Percentiles rank a stretch among this genome's conserved stretches.
phyloP scores from a whole-genome alignment of 2,329 filamentous ascomycete species.

The Trichophaea hybrida region DNA sequence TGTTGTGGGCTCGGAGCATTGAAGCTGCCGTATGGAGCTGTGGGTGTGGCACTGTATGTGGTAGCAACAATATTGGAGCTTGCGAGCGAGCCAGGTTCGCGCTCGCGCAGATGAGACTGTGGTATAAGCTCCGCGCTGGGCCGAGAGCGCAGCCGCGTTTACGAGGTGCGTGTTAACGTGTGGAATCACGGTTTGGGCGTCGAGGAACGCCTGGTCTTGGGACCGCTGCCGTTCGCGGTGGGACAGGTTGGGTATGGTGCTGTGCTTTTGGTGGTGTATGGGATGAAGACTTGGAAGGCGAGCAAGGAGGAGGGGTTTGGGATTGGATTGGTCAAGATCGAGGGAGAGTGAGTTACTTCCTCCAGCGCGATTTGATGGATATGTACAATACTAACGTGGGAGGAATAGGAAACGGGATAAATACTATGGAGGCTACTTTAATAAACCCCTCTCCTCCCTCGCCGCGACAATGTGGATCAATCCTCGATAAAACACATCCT shows the following conservation, averaged over 20 bases:
- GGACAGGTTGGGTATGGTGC: slow-evolving; percentile 68
- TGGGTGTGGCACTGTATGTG: slow-evolving; percentile 42
- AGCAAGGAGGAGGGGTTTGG: background rate
- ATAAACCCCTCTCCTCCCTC: slow-evolving; percentile 33
- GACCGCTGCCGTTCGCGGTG: slow-evolving; percentile 74
- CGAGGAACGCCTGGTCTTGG: slow-evolving; percentile 39
- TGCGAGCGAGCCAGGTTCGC: slow-evolving; percentile 80
- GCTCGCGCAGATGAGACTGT: slow-evolving; percentile 64
- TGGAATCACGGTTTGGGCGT: slow-evolving; percentile 49
- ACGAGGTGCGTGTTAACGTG: slow-evolving; percentile 64
- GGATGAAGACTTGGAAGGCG: slow-evolving; percentile 38
- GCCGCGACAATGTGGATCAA: slow-evolving; percentile 77
- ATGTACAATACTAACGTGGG: background rate
- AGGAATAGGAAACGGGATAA: background rate
- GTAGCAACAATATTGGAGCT: slow-evolving; percentile 57
- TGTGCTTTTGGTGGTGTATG: slow-evolving; percentile 56
- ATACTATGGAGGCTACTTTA: slow-evolving; percentile 7
- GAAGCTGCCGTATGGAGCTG: slow-evolving; percentile 37
- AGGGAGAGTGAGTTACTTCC: background rate
- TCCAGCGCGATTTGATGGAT: background rate
- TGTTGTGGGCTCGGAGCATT: slow-evolving; percentile 32
- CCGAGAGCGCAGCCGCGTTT: slow-evolving; percentile 72
- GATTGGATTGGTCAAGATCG: background rate
- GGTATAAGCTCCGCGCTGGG: slow-evolving; percentile 66
- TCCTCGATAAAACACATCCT: slow-evolving; percentile 82